phyloP scores from a whole-genome alignment of 2,329 filamentous ascomycete species.

The Penicillium sp. region DNA sequence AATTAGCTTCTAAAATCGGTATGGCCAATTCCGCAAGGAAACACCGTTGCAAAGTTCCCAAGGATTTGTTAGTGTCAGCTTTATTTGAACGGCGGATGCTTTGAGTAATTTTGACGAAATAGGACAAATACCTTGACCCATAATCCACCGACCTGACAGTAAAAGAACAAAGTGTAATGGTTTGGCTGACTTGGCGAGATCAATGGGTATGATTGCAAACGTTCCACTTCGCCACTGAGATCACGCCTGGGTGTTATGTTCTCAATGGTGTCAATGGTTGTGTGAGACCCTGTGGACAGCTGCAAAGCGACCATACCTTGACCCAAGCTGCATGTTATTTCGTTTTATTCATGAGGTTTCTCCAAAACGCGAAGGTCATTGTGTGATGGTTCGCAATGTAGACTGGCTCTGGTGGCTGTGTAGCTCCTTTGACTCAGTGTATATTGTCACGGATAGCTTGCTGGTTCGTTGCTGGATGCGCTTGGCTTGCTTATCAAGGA shows the following conservation, averaged over 20 bases:
- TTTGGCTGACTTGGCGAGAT: neutral
- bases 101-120: neutral
- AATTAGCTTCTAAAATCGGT: neutral
- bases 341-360: too few species aligned
- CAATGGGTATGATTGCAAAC: neutral
- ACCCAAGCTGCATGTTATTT: too few species aligned
- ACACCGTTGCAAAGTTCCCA: neutral
- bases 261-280: neutral
- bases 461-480: neutral
- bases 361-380: neutral
- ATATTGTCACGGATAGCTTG: neutral
- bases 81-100: neutral
- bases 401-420: neutral
- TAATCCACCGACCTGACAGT: neutral
- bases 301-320: neutral
- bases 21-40: slow-evolving; percentile 1
- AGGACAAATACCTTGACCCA: neutral
- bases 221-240: too few species aligned
- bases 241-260: too few species aligned
- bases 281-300: neutral
- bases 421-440: too few species aligned
- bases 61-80: neutral
- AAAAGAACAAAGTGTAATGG: neutral
- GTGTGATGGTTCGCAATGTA: neutral
- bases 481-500: neutral